Evolutionary conservation across 495 filamentous ascomycete genomes (phyloP).

Genomic region (Talaromyces thailandensis): DNA sequence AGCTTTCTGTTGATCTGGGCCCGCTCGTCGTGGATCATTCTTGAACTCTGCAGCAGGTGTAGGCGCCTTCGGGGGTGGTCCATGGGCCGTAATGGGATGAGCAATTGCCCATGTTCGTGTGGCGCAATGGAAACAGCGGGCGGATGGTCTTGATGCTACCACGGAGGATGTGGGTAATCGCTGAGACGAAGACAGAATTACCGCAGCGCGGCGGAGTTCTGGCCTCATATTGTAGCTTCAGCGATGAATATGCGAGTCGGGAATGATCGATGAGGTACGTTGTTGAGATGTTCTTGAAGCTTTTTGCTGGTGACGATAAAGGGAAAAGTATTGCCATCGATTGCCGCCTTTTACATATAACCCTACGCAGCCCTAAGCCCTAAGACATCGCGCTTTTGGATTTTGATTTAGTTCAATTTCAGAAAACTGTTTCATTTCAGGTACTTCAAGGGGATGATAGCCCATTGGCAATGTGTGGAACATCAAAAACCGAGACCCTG

Average conservation of each 20-base stretch:
- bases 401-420: background rate
- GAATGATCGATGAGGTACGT: background rate
- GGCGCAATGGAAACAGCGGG: slow-evolving; percentile 44
- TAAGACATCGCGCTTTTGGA: background rate
- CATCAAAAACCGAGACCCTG: too few relatives aligned
- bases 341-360: background rate
- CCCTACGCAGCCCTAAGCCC: background rate
- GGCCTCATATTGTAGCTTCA: background rate
- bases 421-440: too few relatives aligned
- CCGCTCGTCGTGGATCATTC: slow-evolving; percentile 21
- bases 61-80: slow-evolving; percentile 75
- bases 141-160: slow-evolving; percentile 2
- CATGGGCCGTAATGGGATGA: slow-evolving; percentile 66
- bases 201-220: background rate
- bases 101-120: slow-evolving; percentile 43
- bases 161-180: background rate
- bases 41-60: slow-evolving; percentile 45
- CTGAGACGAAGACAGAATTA: background rate
- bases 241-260: background rate
- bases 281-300: background rate
- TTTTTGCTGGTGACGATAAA: background rate
- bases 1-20: slow-evolving; percentile 46
- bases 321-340: background rate
- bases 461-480: too few relatives aligned
- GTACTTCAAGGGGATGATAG: too few relatives aligned